phyloP scores from a whole-genome alignment of 306 rosid species.

The Cucurbita pepo region DNA sequence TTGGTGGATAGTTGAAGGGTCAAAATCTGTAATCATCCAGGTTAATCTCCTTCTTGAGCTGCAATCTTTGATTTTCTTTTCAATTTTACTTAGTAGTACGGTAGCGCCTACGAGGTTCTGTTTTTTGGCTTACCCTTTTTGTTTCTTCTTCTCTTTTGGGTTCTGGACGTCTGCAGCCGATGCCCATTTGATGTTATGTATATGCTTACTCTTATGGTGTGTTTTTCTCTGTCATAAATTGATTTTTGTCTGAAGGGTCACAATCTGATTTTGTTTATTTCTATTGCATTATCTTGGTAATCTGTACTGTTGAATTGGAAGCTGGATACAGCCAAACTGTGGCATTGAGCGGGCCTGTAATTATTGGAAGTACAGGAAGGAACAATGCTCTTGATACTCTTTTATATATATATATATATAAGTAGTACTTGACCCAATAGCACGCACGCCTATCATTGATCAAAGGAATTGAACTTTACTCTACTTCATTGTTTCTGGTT shows the following conservation, averaged over 20 bases:
- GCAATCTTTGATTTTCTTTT: neutral
- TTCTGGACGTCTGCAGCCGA: neutral
- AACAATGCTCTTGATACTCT: neutral
- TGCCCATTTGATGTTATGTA: neutral
- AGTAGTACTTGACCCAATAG: neutral
- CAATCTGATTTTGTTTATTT: neutral
- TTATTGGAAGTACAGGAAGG: neutral
- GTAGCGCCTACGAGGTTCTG: neutral
- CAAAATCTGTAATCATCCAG: neutral
- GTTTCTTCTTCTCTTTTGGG: conserved; percentile 2
- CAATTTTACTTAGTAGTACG: neutral
- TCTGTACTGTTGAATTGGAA: neutral
- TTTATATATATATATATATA: neutral
- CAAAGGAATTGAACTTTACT: neutral
- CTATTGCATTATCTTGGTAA: neutral
- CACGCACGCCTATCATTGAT: neutral
- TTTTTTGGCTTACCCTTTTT: neutral
- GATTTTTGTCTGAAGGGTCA: neutral
- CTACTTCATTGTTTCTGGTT: neutral
- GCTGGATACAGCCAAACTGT: neutral
- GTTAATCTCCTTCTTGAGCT: neutral
- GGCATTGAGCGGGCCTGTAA: neutral
- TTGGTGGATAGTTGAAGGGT: neutral
- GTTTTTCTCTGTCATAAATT: neutral
- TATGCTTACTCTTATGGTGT: neutral